A percentile compares a stretch with the other conserved stretches of the same genome.
phyloP scores from a whole-genome alignment of 73 alveolate species.

The Symbiodinium pilosum region DNA sequence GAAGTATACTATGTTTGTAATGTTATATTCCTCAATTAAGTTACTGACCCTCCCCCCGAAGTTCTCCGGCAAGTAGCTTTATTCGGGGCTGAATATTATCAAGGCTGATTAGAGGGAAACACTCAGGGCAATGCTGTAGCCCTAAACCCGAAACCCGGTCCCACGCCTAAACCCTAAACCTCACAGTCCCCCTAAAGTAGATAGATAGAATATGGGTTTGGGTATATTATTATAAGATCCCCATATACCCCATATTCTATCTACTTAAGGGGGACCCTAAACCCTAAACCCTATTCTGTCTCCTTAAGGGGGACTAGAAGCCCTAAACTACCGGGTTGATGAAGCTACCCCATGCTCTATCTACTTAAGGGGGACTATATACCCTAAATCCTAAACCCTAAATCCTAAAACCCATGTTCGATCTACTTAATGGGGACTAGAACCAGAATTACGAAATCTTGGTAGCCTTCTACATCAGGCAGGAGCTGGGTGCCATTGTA shows the following conservation, averaged over 20 bases:
- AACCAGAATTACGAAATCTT: too few species aligned
- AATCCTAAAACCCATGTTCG: neutral
- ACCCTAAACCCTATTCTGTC: neutral
- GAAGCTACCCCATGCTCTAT: neutral
- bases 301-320: neutral
- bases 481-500: neutral
- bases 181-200: neutral
- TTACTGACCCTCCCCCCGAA: neutral
- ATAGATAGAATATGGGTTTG: too few species aligned
- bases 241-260: neutral
- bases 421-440: neutral
- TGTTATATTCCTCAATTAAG: neutral
- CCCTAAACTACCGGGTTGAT: neutral
- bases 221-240: too few species aligned
- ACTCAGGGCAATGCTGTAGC: neutral
- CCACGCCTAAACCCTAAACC: neutral
- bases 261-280: neutral
- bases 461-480: too few species aligned
- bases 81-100: too few species aligned
- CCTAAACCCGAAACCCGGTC: neutral
- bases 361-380: too few species aligned
- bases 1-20: neutral
- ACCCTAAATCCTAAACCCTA: neutral
- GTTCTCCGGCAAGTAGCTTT: too few species aligned
- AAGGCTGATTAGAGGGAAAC: too few species aligned